A percentile compares a stretch with the other conserved stretches of the same genome.
These are phyloP conservation scores for Trametopsis cervina DNA, from an alignment of 768 basidiomycete species.

Conservation along the genomic window DNA sequence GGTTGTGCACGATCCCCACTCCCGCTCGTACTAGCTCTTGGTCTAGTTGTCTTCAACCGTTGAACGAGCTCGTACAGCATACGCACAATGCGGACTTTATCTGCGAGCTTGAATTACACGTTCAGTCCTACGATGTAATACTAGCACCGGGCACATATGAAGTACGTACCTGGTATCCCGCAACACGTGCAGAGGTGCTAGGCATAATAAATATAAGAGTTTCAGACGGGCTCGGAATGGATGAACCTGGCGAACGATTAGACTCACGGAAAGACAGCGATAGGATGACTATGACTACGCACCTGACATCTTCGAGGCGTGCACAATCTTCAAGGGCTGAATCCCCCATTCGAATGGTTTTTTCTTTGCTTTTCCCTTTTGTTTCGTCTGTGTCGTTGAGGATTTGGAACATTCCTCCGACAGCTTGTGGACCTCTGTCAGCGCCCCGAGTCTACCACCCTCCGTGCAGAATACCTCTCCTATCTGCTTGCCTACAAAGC, in stretches of 20 bases:
- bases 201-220: constrained; percentile 74
- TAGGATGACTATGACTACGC: too few relatives aligned
- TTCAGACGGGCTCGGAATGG: too few relatives aligned
- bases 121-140: neutral
- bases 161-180: constrained; percentile 55
- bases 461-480: constrained; percentile 29
- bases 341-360: constrained; percentile 29
- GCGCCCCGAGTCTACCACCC: too few relatives aligned
- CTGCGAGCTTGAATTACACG: neutral
- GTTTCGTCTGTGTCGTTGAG: neutral
- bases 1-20: too few relatives aligned
- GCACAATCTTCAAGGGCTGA: constrained; percentile 44
- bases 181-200: constrained; percentile 70
- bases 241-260: too few relatives aligned
- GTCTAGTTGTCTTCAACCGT: constrained; percentile 1
- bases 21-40: too few relatives aligned
- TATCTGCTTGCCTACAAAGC: constrained; percentile 75
- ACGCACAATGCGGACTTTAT: constrained; percentile 1
- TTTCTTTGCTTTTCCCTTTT: constrained; percentile 8
- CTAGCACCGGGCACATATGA: neutral
- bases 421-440: too few relatives aligned
- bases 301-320: constrained; percentile 18
- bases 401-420: too few relatives aligned
- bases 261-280: too few relatives aligned
- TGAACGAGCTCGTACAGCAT: constrained; percentile 1